Evolutionary conservation across 148 eudicot genomes (phyloP), one percentile per base, ranked within the genome.

Genomic region (Pharnaceum exiguum): DNA sequence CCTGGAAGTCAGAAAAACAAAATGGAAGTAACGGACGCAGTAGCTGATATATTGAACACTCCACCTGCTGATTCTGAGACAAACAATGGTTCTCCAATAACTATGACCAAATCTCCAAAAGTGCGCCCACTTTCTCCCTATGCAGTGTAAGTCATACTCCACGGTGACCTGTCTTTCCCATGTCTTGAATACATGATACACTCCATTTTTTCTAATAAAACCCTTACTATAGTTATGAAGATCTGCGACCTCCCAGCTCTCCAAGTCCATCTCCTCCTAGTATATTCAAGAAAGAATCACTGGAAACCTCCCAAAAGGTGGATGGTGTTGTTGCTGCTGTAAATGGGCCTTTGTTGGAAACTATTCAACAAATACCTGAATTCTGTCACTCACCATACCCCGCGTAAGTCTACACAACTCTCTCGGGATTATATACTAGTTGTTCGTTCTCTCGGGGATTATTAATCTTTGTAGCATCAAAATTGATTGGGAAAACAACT

Each of bases 221-320:
- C 38, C 38, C 12, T 22, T 8, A 46, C 10, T 18, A 51, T 62
- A 85, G 93, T 30, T 85, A 85, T 56, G 85, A 82, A 55, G 82
- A 80, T 73, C 66, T 78, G 68, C 83, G 80, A 71, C 86, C 86
- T 63, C 86, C 94, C 5, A 72, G 60, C 62, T 86, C 84, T 52
- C 86, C 89, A 35, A 62, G 69, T 60, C 86, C 85, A 53, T 75
- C 77, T 29, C 45, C 83, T 22, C 85, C 83, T 65, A 68, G 72
- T 23, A 44, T 10, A 3, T 65, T 74, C 11, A 51, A 7, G 49
- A 37, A 62, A 56, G 51, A 55, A 68, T 35, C 71, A 37, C 32
- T 59, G 27, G 47, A 7, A 51, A n/a, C 57, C 46, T 42, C 67
- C 7, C 45, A 30, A 30, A 42, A 55, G 15, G 65, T 61, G 43